These are phyloP conservation scores for Astraeus odoratus DNA, from an alignment of 768 basidiomycete genomes.

Conservation along the genomic window DNA sequence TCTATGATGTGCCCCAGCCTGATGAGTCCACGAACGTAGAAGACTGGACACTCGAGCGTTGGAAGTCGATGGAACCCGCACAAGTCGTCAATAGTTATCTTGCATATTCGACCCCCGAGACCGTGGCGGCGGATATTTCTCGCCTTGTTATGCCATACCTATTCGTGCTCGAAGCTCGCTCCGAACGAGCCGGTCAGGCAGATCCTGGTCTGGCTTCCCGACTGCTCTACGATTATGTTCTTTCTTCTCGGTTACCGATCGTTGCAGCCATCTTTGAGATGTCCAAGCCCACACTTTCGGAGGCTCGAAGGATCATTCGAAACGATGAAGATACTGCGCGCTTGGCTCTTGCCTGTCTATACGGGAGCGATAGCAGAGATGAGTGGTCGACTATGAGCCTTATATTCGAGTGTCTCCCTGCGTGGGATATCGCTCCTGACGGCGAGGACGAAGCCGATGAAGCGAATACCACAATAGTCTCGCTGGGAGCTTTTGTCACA, in stretches of 20 bases:
- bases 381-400: slow-evolving; percentile 82
- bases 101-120: slow-evolving; percentile 56
- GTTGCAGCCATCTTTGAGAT: slow-evolving; percentile 78
- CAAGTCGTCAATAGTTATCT: slow-evolving; percentile 73
- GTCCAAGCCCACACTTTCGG: slow-evolving; percentile 82
- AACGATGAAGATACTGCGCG: slow-evolving; percentile 81
- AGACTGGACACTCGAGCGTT: slow-evolving; percentile 74
- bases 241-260: slow-evolving; percentile 58
- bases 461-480: slow-evolving; percentile 74
- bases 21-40: slow-evolving; percentile 33
- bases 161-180: slow-evolving; percentile 82
- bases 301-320: slow-evolving; percentile 64
- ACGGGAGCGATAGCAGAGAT: slow-evolving; percentile 66
- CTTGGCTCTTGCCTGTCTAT: slow-evolving; percentile 82
- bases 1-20: slow-evolving; percentile 68
- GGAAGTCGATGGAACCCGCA: slow-evolving; percentile 61
- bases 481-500: slow-evolving; percentile 71
- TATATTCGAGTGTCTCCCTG: slow-evolving; percentile 95
- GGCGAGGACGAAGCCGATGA: slow-evolving; percentile 63
- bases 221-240: slow-evolving; percentile 65
- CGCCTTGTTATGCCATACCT: slow-evolving; percentile 88
- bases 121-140: slow-evolving; percentile 60
- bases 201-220: slow-evolving; percentile 61
- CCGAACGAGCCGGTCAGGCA: slow-evolving; percentile 71
- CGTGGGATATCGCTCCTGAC: slow-evolving; percentile 62